A percentile compares a stretch with the other conserved stretches of the same genome.
Conservation (phyloP, 1,139 yeast genomes). For the Yamadazyma triangularis region DNA sequence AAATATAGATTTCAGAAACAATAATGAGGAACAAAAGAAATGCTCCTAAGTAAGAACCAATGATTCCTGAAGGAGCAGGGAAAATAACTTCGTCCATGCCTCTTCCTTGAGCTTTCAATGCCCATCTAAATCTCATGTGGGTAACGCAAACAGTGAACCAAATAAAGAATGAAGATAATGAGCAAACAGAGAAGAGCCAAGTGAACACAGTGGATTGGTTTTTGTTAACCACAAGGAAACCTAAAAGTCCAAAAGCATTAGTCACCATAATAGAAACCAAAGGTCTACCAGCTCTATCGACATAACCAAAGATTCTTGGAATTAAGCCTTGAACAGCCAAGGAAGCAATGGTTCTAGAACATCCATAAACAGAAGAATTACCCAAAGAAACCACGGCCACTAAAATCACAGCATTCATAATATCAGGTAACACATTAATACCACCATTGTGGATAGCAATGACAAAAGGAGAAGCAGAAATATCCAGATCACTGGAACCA, state of each 20-base stretch:
- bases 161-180: constrained; percentile 55
- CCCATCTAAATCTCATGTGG: constrained; percentile 38
- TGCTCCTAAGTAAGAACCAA: constrained; percentile 45
- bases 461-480: constrained; percentile 39
- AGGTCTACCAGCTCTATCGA: constrained; percentile 57
- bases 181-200: constrained; percentile 66
- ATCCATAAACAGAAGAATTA: constrained; percentile 53
- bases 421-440: constrained; percentile 39
- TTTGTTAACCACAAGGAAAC: constrained; percentile 53
- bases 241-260: constrained; percentile 52
- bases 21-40: constrained; percentile 36
- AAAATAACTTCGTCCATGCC: constrained; percentile 43
- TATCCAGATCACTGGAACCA: constrained; percentile 25
- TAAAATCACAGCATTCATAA: constrained; percentile 52
- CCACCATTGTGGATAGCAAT: constrained; percentile 38
- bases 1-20: constrained; percentile 45
- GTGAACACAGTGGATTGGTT: constrained; percentile 50
- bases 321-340: constrained; percentile 49
- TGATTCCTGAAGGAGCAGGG: constrained; percentile 43
- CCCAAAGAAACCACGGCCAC: constrained; percentile 51
- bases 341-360: constrained; percentile 51
- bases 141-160: constrained; percentile 41
- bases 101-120: constrained; percentile 30
- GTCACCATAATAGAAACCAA: constrained; percentile 48
- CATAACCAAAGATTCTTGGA: constrained; percentile 44